Base-by-base conservation (phyloP, 1,139 yeast species). In the Saccharomyces hybrid region DNA sequence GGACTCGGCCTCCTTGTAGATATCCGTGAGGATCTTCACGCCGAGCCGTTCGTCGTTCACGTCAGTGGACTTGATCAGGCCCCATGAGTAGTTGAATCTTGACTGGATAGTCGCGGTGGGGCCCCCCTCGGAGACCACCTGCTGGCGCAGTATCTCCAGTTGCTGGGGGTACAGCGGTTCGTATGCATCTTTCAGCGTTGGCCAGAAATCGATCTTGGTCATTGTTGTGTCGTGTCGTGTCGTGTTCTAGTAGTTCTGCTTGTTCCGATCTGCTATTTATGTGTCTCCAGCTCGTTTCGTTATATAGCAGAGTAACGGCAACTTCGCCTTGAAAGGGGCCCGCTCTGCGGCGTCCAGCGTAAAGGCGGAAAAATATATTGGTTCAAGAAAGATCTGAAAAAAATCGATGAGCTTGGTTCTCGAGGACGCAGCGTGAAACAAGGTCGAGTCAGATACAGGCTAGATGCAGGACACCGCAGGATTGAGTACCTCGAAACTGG, bases 1-100 rank as follows among this genome's bases (percentile, higher is more conserved):
- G 54, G 82, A 80, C 0, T 96, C 93, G 0, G 86, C 86, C 52
- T 82, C 89, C 62, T 83, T 82, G 72, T 85, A 91, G 48, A 88
- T 79, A 53, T 83, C 83, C 0, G 93, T 80, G 57, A 95, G 75
- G 41, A 91, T 77, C 55, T 81, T 83, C 27, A 95, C 83, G 0
- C 98, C 99, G 54, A 84, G 77, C 61, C 84, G 79, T 66, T 88
- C 96, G 57, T 87, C 84, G 50, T 76, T 77, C 26, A 76, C 76
- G 48, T 76, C 74, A 51, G 71, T 66, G 4, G 96, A 83, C 68
- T 90, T 90, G 58, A 95, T 81, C 53, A 93, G 75, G 1, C 96
- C 99, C 99, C 99, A 95, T 0, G 97, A 96, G 65, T 88, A 88
- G 71, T 93, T 95, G 77, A 95, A 95, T 56, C 83, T 80, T 3